These are phyloP conservation scores for Digitaria exilis DNA, from an alignment of 202 grass and related monocot genomes.

Conservation along the genomic window DNA sequence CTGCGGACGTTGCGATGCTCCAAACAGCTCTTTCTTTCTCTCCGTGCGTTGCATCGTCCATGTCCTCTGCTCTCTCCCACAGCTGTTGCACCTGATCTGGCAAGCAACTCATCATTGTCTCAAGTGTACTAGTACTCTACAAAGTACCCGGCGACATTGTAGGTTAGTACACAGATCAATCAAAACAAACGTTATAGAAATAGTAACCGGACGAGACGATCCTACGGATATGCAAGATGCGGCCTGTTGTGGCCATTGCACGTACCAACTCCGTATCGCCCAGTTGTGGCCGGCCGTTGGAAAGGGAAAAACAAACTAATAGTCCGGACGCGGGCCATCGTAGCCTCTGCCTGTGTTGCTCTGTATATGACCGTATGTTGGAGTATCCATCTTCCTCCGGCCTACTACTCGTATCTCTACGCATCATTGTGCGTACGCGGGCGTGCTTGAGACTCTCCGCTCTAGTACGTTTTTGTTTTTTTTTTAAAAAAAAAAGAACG, in stretches of 20 bases:
- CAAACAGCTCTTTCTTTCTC: background rate
- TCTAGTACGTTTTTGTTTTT: too few relatives aligned
- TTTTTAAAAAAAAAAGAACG: too few relatives aligned
- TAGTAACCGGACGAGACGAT: background rate
- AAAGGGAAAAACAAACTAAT: slow-evolving; percentile 39
- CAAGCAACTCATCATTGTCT: background rate
- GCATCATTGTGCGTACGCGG: background rate
- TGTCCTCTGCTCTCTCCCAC: background rate
- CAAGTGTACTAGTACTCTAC: background rate
- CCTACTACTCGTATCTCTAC: slow-evolving; percentile 10
- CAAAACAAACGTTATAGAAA: background rate
- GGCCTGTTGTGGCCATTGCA: background rate
- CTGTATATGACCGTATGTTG: background rate
- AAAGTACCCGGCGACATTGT: background rate
- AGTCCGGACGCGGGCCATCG: background rate
- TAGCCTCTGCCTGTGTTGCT: background rate
- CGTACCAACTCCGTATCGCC: too few relatives aligned
- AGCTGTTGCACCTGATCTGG: background rate
- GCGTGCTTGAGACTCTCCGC: too few relatives aligned
- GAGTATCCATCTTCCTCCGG: background rate
- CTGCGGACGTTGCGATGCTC: background rate
- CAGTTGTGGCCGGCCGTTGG: too few relatives aligned
- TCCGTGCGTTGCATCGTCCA: too few relatives aligned
- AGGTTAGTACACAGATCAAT: background rate
- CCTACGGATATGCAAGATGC: slow-evolving; percentile 10